A percentile compares a stretch with the other conserved stretches of the same genome.
Conservation (phyloP, 192 early-diverging fungal genomes). For the Podochytrium sp. region DNA sequence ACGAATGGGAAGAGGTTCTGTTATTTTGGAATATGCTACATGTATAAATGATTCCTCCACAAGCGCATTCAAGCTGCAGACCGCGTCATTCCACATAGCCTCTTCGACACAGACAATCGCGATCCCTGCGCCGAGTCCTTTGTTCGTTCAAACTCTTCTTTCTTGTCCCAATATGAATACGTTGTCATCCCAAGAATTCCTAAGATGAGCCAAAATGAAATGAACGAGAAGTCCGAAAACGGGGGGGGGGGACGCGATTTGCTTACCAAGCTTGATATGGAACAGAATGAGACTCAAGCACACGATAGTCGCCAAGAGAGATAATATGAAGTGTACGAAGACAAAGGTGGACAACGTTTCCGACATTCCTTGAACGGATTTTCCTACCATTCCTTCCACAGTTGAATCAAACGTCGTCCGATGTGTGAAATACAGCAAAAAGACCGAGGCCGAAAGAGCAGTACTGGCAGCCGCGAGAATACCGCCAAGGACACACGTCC, state of each 20-base stretch:
- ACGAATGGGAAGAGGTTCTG: neutral
- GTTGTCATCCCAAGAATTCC: conserved; percentile 8
- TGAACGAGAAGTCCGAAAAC: neutral
- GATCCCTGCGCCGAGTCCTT: neutral
- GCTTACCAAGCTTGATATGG: conserved; percentile 4
- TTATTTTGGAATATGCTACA: neutral
- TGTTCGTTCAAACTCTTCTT: neutral
- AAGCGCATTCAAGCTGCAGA: too few species aligned
- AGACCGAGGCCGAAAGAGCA: neutral
- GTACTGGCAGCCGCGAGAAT: neutral
- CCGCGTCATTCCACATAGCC: neutral
- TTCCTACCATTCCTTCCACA: neutral
- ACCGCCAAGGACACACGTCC: neutral
- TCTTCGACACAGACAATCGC: neutral
- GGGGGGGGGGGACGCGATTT: neutral
- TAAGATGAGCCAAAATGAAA: neutral
- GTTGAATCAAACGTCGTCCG: neutral
- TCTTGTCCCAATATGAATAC: neutral
- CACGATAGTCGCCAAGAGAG: neutral
- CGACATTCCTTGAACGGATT: neutral
- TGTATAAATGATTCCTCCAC: neutral
- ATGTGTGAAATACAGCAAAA: neutral
- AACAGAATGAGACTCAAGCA: neutral
- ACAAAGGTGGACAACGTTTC: neutral
- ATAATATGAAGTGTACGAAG: neutral